Conservation (phyloP, 495 filamentous ascomycete genomes). For the Hypoxylon trugodes region DNA sequence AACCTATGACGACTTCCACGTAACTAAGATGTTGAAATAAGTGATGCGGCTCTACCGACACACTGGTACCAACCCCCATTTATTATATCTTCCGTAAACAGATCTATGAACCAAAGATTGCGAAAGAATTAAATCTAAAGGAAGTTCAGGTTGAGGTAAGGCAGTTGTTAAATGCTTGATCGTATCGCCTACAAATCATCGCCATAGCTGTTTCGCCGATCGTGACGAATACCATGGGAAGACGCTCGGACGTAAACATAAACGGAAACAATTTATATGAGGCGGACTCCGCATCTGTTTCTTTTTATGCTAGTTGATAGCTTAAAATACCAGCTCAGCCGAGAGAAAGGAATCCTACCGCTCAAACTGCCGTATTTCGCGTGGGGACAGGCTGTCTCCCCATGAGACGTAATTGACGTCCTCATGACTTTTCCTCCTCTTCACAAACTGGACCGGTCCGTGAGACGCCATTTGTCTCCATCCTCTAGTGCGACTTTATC, state of each 20-base stretch:
- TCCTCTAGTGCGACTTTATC: constrained; percentile 63
- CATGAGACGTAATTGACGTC: neutral
- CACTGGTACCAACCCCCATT: constrained; percentile 20
- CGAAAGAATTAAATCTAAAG: constrained; percentile 6
- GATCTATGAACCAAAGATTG: constrained; percentile 20
- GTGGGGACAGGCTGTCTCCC: neutral
- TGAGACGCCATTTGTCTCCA: constrained; percentile 64
- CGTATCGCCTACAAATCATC: neutral
- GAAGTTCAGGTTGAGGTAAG: constrained; percentile 11
- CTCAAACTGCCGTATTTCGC: neutral
- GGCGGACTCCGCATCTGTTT: too few species aligned
- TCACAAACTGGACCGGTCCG: constrained; percentile 55
- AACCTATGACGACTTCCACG: too few species aligned
- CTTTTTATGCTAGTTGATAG: too few species aligned
- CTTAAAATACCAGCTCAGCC: too few species aligned
- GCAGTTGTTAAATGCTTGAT: constrained; percentile 4
- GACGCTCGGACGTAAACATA: too few species aligned
- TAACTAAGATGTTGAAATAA: constrained; percentile 3
- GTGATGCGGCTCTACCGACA: constrained; percentile 20
- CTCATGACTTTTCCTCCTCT: too few species aligned
- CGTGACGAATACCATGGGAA: too few species aligned
- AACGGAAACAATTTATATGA: too few species aligned
- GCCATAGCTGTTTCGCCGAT: too few species aligned
- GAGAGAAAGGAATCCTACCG: too few species aligned
- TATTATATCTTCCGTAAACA: constrained; percentile 6